Base-by-base conservation (phyloP, 106 monocot species). In the Amphibolis antarctica region DNA sequence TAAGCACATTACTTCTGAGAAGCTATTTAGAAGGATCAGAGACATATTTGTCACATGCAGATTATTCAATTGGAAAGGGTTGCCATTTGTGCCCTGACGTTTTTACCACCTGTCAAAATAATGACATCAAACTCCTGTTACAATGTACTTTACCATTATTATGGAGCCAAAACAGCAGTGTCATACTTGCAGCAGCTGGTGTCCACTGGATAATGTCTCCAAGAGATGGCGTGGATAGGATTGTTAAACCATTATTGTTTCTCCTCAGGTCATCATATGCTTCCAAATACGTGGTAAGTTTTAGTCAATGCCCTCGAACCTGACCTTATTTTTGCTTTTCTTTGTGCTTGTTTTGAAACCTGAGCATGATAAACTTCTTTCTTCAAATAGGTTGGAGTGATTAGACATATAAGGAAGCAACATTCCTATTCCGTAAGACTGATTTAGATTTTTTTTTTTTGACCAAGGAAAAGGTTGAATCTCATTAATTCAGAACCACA, bases 101-200 rank as follows among this genome's bases (percentile, higher is more conserved):
- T 22, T 64, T 73, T 27, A 73, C 84, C 10, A 74, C 82, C 28
- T 63, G 63, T 36, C 69, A 78, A 63, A 90, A 98, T 73, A 77
- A 78, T 60, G 90, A 91, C 69, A 77, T 98, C 50, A 73, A 76
- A 53, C 51, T 90, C 54, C 65, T 98, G 15, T 55, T 98, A 72
- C 81, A 65, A 53, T 98, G 96, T 50, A 90, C 96, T 25, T 80
- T 76, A 58, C 96, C 96, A 66, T 76, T 98, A 31, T 72, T 98
- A 30, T 98, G 96, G 96, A 98, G 96, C 75, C 90, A 85, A 77
- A 98, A 98, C 64, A 82, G 86, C 63, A 80, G 82, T 23, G 96
- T 98, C 47, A 84, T 98, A 59, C 82, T 98, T 77, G 87, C 84
- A n/a, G 86, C 90, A 75, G 84, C 87, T 62, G 72, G 80, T 46